Evolutionary conservation across 805 yeast species (phyloP).

Genomic region (Pichia rugopelliculosa): DNA sequence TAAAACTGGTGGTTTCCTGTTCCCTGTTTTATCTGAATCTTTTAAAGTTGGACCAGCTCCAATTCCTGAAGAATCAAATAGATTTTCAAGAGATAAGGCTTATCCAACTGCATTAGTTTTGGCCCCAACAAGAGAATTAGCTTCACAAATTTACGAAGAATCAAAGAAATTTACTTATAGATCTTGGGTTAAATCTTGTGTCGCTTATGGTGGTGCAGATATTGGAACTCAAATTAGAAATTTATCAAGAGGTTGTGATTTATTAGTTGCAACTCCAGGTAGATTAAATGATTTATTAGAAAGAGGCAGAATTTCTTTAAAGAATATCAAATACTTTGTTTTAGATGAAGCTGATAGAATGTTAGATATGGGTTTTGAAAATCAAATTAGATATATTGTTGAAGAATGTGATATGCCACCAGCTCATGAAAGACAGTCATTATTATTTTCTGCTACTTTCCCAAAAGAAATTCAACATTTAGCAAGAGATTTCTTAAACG

Average conservation of each 20-base stretch:
- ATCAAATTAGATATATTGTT: conserved; percentile 97
- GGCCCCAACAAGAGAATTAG: conserved; percentile 99
- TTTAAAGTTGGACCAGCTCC: conserved; percentile 81
- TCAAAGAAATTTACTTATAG: conserved; percentile 93
- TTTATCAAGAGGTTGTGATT: conserved; percentile 89
- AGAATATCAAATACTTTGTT: conserved; percentile 86
- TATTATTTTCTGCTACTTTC: conserved; percentile 99
- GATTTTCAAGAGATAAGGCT: conserved; percentile 65
- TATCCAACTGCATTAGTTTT: conserved; percentile 90
- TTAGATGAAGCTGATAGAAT: conserved; percentile 99
- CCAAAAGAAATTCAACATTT: conserved; percentile 95
- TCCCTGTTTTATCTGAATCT: conserved; percentile 93
- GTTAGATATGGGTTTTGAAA: conserved; percentile 99
- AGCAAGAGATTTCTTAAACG: conserved; percentile 95
- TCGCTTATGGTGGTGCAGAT: conserved; percentile 98
- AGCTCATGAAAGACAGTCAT: conserved; percentile 85
- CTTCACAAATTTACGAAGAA: conserved; percentile 92
- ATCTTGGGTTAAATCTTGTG: conserved; percentile 97
- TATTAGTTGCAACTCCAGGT: conserved; percentile 98
- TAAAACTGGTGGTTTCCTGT: conserved; percentile 98
- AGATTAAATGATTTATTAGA: conserved; percentile 93
- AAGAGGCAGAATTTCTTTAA: conserved; percentile 87
- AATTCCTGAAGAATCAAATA: conserved; percentile 34
- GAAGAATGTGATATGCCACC: conserved; percentile 98
- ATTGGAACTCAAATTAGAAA: conserved; percentile 80